Evolutionary conservation across 2,329 filamentous ascomycete species (phyloP), one percentile per base, ranked within the genome.

Genomic region (Fusarium sp.): DNA sequence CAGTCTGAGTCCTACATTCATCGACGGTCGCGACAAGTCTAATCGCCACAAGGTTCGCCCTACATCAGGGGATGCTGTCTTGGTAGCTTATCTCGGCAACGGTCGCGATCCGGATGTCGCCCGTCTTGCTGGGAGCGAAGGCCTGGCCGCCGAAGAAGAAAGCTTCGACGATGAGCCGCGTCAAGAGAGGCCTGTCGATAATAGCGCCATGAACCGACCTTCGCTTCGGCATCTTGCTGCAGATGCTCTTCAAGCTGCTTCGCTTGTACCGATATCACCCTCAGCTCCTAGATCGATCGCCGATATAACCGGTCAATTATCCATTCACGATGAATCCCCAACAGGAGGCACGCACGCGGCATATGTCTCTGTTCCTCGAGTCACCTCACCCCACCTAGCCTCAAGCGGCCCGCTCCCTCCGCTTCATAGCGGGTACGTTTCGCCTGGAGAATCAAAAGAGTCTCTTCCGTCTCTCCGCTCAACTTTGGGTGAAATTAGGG

Each of bases 41-140:
- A 83, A 85, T 86, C 84, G 82, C 73, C 85, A 80, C 78, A 90
- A 90, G 88, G 83, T 87, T 71, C 85, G 82, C 74, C 85, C 88
- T 47, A 90, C 85, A 77, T 89, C 89, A 79, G 90, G 89, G 76
- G 91, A 93, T 87, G 89, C 87, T 76, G 90, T 94, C 73, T 86
- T 96, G 81, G 87, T 96, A 72, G 83, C 85, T 66, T 86, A 87
- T 81, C 87, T 95, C 85, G 89, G 85, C 76, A 89, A 86, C 79
- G 90, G 91, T 78, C 90, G 90, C 79, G 86, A 86, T 74, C 90
- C 89, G 60, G 91, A 95, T 60, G 88, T 94, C 78, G 91, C 91
- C 67, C 84, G 83, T 73, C 80, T 84, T 78, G 92, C 90, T 66
- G 88, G 87, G 72, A 83, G 84, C 71, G 80, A 86, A 73, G 86